Base-by-base conservation (phyloP, 441 rosid genomes). In the Capsella rubella region DNA sequence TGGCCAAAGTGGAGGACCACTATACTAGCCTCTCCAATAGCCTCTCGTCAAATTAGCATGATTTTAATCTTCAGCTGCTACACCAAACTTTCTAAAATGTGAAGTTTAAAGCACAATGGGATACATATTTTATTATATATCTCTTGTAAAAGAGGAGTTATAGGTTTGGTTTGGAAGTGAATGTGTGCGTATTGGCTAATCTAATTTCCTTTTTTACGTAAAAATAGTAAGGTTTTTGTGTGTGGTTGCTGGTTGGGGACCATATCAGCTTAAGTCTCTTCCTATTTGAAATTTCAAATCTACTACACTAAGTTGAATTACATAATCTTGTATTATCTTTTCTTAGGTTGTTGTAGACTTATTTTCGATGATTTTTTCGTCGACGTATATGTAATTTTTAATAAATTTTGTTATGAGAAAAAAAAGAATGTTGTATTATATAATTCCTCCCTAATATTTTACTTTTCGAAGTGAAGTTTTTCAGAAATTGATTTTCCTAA, bases 211-310 rank as follows among this genome's bases (percentile, higher is more conserved):
- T 43, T 16, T 62, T 42, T 43, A 72, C 62, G 13, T 61, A 29
- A 39, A 21, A 10, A 52, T 29, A 42, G 53, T 52, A 40, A 62
- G 62, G 59, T 61, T 71, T 21, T 61, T 21, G n/a, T 21, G 52
- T 51, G 35, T 61, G 53, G 68, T 59, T n/a, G 28, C 34, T 3
- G 4, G 14, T 61, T 11, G 37, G 66, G 76, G 76, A 62, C 76
- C 69, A 72, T 52, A 9, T 53, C 9, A 29, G 63, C 76, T 21
- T 21, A 21, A 0, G 0, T 21, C 46, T 52, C 73, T 51, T 69
- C 69, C 45, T 37, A 18, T 72, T 54, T 62, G 76, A 72, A 21
- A 62, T 62, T 72, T 72, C 61, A 52, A 62, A 72, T 35, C 13
- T 9, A 31, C 6, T 34, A 5, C 21, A 14, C 65, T 60, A 13